phyloP scores from a whole-genome alignment of 202 grass and related monocot species.

The Schoenoplectus triqueter region DNA sequence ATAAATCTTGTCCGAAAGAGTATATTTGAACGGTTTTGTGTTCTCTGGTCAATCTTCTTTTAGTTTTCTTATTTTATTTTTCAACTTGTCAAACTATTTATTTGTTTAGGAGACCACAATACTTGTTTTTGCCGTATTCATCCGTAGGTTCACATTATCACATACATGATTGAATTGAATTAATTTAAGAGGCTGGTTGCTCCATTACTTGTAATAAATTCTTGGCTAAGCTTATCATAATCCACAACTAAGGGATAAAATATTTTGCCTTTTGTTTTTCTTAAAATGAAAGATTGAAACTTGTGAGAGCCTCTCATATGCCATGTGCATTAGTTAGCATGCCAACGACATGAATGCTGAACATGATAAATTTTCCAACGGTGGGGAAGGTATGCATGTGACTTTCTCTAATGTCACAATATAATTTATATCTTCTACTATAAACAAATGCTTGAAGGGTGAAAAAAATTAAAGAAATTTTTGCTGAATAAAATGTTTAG shows the following conservation, averaged over 20 bases:
- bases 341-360: slow-evolving; percentile 29
- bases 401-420: slow-evolving; percentile 19
- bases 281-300: neutral
- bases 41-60: too few species aligned
- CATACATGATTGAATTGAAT: slow-evolving; percentile 33
- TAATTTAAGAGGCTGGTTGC: slow-evolving; percentile 22
- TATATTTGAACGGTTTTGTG: neutral
- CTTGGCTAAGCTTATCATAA: neutral
- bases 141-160: slow-evolving; percentile 4
- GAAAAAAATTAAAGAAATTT: neutral
- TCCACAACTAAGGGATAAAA: slow-evolving; percentile 21
- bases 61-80: neutral
- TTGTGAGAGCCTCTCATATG: slow-evolving; percentile 5
- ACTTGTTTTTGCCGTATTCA: slow-evolving; percentile 6
- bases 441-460: neutral
- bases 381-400: slow-evolving; percentile 36
- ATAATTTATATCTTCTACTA: slow-evolving; percentile 3
- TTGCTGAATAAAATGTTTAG: neutral
- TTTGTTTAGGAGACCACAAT: neutral
- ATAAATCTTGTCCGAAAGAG: too few species aligned
- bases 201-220: slow-evolving; percentile 24
- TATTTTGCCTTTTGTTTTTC: neutral
- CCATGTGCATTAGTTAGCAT: slow-evolving; percentile 45
- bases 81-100: neutral
- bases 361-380: slow-evolving; percentile 38